Base-by-base conservation (phyloP, 139 green algal species). In the Coccomyxa sp. region DNA sequence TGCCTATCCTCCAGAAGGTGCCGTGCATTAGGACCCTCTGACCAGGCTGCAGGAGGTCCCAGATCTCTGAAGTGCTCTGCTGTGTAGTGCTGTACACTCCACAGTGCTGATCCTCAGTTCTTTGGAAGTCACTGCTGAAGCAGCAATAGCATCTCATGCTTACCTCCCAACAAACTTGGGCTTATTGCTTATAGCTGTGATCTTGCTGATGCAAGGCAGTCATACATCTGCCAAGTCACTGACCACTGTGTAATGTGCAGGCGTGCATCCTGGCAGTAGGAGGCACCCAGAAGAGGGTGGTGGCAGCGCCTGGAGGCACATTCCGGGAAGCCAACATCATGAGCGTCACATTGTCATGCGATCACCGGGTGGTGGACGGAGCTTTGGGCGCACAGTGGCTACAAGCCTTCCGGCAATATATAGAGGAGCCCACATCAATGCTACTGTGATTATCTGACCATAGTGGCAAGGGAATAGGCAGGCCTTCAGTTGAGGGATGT, bases 321-420 rank as follows among this genome's bases (percentile, higher is more conserved):
- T 96, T 90, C 76, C 77, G 82, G 58, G 82, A 91, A 78, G 90
- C 73, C 22, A 81, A 41, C 24, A 82, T 86, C 58, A 80, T 96
- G 79, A 82, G 71, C 4, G 93, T 89, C 40, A 99, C 96, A 0
- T 82, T 99, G 37, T 93, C 82, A 74, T 99, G 95, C 84, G 96
- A 99, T 86, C 96, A 99, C 88, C 85, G 96, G 4, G 95, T 99
- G 12, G 91, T 99, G 44, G 96, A 99, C 79, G 96, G 96, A 22
- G 96, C 96, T 9, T 87, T 99, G 80, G 96, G 95, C 0, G 95
- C 96, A 22, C 84, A 97, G 82, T 99, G 96, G 96, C 87, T 99
- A 68, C 81, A 89, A 39, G 92, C 92, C 0, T 99, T 99, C 94
- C 96, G 94, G 80, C 39, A 71, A 0, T 94, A 94, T 80, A 81